phyloP scores from a whole-genome alignment of 345 rosid genomes.

The Melastoma malabathricum region DNA sequence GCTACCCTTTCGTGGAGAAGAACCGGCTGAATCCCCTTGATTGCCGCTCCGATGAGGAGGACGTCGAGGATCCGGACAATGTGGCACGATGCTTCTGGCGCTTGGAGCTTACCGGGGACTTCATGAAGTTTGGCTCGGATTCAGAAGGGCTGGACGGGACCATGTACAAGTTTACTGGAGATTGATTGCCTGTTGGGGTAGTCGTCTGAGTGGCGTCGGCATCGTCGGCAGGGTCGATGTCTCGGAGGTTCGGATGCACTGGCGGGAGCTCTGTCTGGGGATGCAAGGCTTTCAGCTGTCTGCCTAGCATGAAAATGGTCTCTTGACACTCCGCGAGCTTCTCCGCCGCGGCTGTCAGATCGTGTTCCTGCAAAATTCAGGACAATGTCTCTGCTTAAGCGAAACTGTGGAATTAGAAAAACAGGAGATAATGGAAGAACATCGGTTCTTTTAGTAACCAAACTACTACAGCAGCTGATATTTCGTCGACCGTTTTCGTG shows the following conservation, averaged over 20 bases:
- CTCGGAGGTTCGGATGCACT: slow-evolving; percentile 24
- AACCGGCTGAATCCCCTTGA: slow-evolving; percentile 81
- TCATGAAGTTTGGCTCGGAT: slow-evolving; percentile 29
- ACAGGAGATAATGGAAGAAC: too few relatives aligned
- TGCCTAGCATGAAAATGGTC: slow-evolving; percentile 89
- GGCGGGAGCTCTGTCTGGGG: slow-evolving; percentile 28
- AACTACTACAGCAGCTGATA: too few relatives aligned
- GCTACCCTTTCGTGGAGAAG: slow-evolving; percentile 82
- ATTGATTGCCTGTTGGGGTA: slow-evolving; percentile 25
- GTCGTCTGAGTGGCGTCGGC: slow-evolving; percentile 18
- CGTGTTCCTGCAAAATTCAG: slow-evolving; percentile 45
- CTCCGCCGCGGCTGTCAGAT: slow-evolving; percentile 79
- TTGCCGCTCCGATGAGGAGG: slow-evolving; percentile 49
- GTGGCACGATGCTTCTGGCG: slow-evolving; percentile 49
- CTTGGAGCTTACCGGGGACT: slow-evolving; percentile 42
- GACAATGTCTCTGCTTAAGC: not conserved
- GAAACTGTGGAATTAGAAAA: too few relatives aligned
- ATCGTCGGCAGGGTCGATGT: slow-evolving; percentile 16
- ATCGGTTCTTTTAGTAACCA: too few relatives aligned
- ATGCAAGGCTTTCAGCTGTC: slow-evolving; percentile 62
- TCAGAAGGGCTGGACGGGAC: slow-evolving; percentile 48
- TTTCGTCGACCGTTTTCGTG: too few relatives aligned
- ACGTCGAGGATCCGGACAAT: slow-evolving; percentile 38
- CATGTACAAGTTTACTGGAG: slow-evolving; percentile 19
- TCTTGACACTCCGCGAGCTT: slow-evolving; percentile 93